phyloP scores from a whole-genome alignment of 2,329 filamentous ascomycete genomes.

The Orbilia ellipsospora region DNA sequence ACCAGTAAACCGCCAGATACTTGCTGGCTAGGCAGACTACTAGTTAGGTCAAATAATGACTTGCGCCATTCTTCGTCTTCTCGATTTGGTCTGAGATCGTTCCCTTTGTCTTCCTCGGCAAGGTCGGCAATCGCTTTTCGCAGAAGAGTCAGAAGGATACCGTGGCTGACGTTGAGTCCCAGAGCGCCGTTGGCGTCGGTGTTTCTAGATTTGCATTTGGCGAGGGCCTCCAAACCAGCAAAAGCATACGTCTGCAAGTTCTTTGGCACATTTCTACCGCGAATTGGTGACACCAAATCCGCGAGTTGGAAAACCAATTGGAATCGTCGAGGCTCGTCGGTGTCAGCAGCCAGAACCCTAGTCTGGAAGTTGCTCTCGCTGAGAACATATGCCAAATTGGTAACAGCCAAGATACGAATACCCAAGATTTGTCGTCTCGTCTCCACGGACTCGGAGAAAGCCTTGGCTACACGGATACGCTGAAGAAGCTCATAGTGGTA shows the following conservation, averaged over 20 bases:
- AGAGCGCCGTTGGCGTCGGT: constrained; percentile 88
- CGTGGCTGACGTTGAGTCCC: constrained; percentile 95
- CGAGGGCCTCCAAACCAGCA: constrained; percentile 83
- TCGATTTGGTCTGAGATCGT: constrained; percentile 70
- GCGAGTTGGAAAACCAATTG: constrained; percentile 93
- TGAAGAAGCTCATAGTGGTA: constrained; percentile 86
- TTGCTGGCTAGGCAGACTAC: constrained; percentile 79
- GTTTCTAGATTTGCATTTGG: constrained; percentile 79
- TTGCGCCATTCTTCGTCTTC: constrained; percentile 88
- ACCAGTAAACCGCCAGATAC: constrained; percentile 86
- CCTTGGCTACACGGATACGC: constrained; percentile 83
- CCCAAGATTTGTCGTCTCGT: constrained; percentile 80
- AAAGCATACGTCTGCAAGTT: constrained; percentile 85
- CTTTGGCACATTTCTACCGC: constrained; percentile 70
- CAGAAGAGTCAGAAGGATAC: constrained; percentile 90
- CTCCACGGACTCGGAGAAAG: constrained; percentile 73
- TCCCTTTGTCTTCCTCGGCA: constrained; percentile 69
- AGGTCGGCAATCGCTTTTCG: constrained; percentile 89
- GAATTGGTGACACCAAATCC: constrained; percentile 76
- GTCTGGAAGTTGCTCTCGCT: constrained; percentile 84
- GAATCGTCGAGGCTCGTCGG: constrained; percentile 86
- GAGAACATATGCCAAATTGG: constrained; percentile 91
- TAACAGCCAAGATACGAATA: constrained; percentile 84
- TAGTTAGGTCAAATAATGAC: constrained; percentile 85
- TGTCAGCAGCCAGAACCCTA: constrained; percentile 85